Percentiles rank a stretch among this genome's conserved stretches.
These are phyloP conservation scores for Marvania coccoides DNA, from an alignment of 139 green algal genomes.

Conservation along the genomic window DNA sequence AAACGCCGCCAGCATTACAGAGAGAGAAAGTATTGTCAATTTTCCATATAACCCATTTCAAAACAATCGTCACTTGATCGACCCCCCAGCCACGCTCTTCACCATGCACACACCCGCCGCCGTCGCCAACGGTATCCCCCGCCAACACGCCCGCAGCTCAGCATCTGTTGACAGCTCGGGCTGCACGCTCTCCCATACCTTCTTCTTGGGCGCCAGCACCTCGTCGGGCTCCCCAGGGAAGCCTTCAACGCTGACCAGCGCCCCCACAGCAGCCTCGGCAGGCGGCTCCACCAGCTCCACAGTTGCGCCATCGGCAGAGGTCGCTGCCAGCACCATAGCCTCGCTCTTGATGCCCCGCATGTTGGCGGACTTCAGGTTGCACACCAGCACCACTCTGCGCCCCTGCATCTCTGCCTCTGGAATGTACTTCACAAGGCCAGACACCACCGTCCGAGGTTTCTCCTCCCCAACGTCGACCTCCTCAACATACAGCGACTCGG, in stretches of 20 bases:
- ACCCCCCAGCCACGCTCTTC: conserved; percentile 30
- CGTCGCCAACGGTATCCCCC: conserved; percentile 49
- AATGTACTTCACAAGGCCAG: conserved; percentile 87
- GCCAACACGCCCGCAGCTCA: conserved; percentile 61
- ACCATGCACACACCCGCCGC: conserved; percentile 46
- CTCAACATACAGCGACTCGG: conserved; percentile 79
- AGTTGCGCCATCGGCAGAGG: conserved; percentile 43
- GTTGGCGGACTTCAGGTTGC: conserved; percentile 90
- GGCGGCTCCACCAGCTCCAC: conserved; percentile 85
- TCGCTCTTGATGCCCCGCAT: conserved; percentile 81
- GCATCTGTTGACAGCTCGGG: conserved; percentile 50
- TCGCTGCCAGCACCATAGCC: conserved; percentile 88
- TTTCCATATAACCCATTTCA: no score
- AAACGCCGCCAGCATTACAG: no score
- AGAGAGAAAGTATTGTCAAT: no score
- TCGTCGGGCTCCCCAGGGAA: conserved; percentile 69
- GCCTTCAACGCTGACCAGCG: conserved; percentile 62
- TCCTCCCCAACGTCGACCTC: conserved; percentile 79
- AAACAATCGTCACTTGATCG: conserved; percentile 37
- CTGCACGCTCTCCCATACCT: conserved; percentile 63
- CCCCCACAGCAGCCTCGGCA: conserved; percentile 50
- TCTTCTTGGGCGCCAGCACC: conserved; percentile 86
- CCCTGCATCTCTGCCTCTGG: conserved; percentile 66
- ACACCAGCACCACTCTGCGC: conserved; percentile 65
- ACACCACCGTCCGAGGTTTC: conserved; percentile 56